phyloP scores from a whole-genome alignment of 1,284 basidiomycete genomes.

The Moniliella sp. region DNA sequence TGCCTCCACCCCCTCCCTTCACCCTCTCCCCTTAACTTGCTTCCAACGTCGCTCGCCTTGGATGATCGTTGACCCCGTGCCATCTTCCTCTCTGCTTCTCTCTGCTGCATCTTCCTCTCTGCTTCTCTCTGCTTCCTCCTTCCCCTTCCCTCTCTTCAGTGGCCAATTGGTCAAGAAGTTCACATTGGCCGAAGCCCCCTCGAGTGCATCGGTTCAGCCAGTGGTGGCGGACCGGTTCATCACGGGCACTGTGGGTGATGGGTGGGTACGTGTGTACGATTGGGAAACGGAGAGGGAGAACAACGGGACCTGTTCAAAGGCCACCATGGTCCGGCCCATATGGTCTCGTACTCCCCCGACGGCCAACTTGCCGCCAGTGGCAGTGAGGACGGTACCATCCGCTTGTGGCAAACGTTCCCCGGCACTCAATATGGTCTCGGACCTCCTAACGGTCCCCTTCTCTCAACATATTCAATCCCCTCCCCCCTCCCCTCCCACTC shows the following conservation, averaged over 20 bases:
- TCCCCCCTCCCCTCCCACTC: too few relatives aligned
- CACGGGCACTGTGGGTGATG: constrained; percentile 68
- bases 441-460: constrained; percentile 35
- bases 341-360: constrained; percentile 78
- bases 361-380: constrained; percentile 96
- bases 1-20: too few relatives aligned
- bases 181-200: constrained; percentile 39
- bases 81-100: too few relatives aligned
- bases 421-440: constrained; percentile 79
- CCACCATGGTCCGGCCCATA: constrained; percentile 89
- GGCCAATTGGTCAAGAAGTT: constrained; percentile 11
- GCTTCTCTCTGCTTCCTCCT: too few relatives aligned
- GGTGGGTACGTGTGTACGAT: constrained; percentile 86
- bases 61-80: too few relatives aligned
- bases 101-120: too few relatives aligned
- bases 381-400: constrained; percentile 62
- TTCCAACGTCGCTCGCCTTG: too few relatives aligned
- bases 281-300: constrained; percentile 57
- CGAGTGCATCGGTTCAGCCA: constrained; percentile 78
- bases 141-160: too few relatives aligned
- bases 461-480: too few relatives aligned
- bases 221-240: constrained; percentile 69
- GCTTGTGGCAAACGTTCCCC: constrained; percentile 87
- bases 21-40: too few relatives aligned
- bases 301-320: constrained; percentile 82